Base-by-base conservation (phyloP, 352 stramenopile genomes). In the Phytophthora foliorum region DNA sequence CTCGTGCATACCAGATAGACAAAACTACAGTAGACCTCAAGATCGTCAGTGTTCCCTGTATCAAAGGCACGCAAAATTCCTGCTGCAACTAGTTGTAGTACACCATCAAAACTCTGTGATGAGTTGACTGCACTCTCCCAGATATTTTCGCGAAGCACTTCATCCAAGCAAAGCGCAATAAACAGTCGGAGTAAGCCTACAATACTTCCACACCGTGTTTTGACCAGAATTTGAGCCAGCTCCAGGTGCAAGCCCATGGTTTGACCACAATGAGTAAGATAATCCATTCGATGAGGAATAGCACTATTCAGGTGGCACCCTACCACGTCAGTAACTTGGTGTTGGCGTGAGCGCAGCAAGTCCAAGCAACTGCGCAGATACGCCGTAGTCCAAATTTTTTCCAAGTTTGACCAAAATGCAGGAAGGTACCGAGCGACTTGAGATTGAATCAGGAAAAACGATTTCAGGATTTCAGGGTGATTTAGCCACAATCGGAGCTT, bases 11-110 rank as follows among this genome's bases (percentile, higher is more conserved):
- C 34, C 10, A 36, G 34, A 36, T 63, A 54, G n/a, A 72, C 19
- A 63, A 72, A 72, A 6, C 31, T 39, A 24, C 65, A 72, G 36
- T 72, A 72, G 10, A 56, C 45, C 42, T 58, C 42, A 24, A 72
- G 16, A 32, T 53, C 34, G 11, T 13, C 17, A 24, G 2, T 36
- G 38, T 57, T 32, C 2, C 13, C 41, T 21, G 42, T 22, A 8
- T 62, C 41, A n/a, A 66, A 56, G 19, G 39, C 41, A 4, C 21
- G 11, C 10, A 7, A 25, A 49, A 68, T 21, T 42, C 9, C 45
- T 42, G 42, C 19, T 29, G 44, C 42, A 9, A 72, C 19, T 34
- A 59, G 19, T 17, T 51, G n/a, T 9, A 72, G 17, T 4, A 58
- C 57, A 6, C 32, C 32, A 34, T 63, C 42, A 29, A 63, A 48